Conservation (phyloP, 768 basidiomycete genomes). For the Scleroderma bovista region DNA sequence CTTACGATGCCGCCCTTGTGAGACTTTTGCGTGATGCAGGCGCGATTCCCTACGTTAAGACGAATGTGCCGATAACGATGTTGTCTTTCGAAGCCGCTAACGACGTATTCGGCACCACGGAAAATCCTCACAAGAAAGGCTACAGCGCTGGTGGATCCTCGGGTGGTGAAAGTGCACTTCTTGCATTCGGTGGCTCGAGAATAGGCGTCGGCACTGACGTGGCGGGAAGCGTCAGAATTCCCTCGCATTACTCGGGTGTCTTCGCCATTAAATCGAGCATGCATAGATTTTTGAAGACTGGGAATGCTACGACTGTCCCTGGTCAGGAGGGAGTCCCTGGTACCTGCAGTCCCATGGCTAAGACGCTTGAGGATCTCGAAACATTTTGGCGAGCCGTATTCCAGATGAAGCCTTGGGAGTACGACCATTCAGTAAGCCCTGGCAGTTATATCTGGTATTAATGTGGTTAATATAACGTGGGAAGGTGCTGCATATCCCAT, state of each 20-base stretch:
- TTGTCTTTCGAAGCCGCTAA: conserved; percentile 54
- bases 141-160: conserved; percentile 62
- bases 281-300: conserved; percentile 51
- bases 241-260: conserved; percentile 61
- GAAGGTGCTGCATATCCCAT: conserved; percentile 33
- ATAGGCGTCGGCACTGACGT: conserved; percentile 67
- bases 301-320: conserved; percentile 39
- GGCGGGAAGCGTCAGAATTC: conserved; percentile 61
- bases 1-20: conserved; percentile 45
- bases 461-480: background rate
- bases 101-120: conserved; percentile 53
- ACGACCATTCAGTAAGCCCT: conserved; percentile 44
- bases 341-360: conserved; percentile 55
- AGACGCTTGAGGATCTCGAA: conserved; percentile 54
- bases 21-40: conserved; percentile 54
- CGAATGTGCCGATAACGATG: conserved; percentile 55
- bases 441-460: background rate
- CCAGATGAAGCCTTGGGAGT: conserved; percentile 58
- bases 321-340: conserved; percentile 56
- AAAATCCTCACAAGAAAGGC: conserved; percentile 53
- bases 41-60: conserved; percentile 63
- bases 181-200: conserved; percentile 55
- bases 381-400: conserved; percentile 63
- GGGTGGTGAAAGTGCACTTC: conserved; percentile 61
- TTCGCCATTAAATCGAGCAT: conserved; percentile 55